phyloP scores from a whole-genome alignment of 2,329 filamentous ascomycete species.

The Dactylellina parvicollis region DNA sequence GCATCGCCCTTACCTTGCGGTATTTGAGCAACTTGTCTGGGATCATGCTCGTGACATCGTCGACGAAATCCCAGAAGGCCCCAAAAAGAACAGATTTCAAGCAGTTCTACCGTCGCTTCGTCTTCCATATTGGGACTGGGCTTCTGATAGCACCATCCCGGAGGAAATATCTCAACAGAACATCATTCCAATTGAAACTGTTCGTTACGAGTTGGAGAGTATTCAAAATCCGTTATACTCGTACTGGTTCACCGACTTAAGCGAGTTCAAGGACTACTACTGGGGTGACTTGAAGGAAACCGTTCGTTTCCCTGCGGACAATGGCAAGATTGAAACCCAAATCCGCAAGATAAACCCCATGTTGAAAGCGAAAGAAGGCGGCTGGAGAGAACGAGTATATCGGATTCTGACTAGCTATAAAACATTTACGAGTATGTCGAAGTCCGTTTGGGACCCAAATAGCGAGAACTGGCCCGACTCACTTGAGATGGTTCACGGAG shows the following conservation, averaged over 20 bases:
- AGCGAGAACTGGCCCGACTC: not conserved
- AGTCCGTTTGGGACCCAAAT: not conserved
- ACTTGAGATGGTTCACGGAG: slow-evolving; percentile 25
- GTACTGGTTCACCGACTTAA: slow-evolving; percentile 67
- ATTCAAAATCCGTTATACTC: slow-evolving; percentile 72
- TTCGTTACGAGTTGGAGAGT: slow-evolving; percentile 66
- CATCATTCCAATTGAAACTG: slow-evolving; percentile 65
- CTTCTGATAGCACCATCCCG: slow-evolving; percentile 61
- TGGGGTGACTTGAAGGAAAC: slow-evolving; percentile 28
- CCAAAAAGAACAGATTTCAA: slow-evolving; percentile 62
- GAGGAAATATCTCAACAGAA: slow-evolving; percentile 45
- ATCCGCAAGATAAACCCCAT: slow-evolving; percentile 8
- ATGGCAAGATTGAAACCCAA: not conserved
- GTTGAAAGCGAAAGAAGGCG: slow-evolving; percentile 11
- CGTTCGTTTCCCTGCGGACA: slow-evolving; percentile 13
- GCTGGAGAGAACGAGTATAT: slow-evolving; percentile 68
- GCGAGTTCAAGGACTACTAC: slow-evolving; percentile 14
- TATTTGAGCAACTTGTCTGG: slow-evolving; percentile 62
- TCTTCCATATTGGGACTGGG: slow-evolving; percentile 66
- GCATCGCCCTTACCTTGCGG: slow-evolving; percentile 81
- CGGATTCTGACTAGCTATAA: slow-evolving; percentile 74
- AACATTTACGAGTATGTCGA: slow-evolving; percentile 66
- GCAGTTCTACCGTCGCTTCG: slow-evolving; percentile 56
- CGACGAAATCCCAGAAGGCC: slow-evolving; percentile 61
- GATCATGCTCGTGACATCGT: slow-evolving; percentile 61